These are phyloP conservation scores for Diaporthe nobilis DNA, from an alignment of 2,329 filamentous ascomycete genomes.

Conservation along the genomic window DNA sequence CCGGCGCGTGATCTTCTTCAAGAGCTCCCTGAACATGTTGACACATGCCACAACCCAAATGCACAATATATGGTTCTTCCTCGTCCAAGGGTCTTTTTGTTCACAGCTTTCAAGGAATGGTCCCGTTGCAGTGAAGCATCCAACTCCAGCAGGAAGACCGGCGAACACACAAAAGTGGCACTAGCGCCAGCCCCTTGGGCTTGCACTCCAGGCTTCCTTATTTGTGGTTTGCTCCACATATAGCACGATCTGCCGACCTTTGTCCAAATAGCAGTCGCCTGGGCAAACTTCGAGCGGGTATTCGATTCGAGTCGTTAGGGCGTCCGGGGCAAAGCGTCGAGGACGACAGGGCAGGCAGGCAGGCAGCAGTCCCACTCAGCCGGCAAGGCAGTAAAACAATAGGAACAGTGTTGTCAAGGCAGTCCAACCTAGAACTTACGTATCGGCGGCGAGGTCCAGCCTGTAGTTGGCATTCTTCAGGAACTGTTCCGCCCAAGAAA, in stretches of 20 bases:
- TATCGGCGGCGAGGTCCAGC: constrained; percentile 68
- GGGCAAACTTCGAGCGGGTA: constrained; percentile 9
- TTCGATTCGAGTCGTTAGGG: neutral
- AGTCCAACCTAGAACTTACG: constrained; percentile 62
- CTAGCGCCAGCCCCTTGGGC: constrained; percentile 2
- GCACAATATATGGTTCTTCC: neutral
- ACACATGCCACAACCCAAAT: too few species aligned
- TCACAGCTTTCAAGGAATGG: too few species aligned
- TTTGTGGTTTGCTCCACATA: neutral
- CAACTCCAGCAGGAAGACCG: neutral
- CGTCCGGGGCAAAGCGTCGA: neutral
- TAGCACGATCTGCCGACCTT: neutral
- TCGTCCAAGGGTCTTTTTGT: neutral
- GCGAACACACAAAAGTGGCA: neutral
- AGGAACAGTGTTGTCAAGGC: neutral
- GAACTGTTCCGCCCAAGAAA: constrained; percentile 55
- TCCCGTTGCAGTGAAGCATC: neutral
- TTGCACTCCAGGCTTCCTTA: neutral
- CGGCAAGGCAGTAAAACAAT: neutral
- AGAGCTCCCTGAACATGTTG: constrained; percentile 34
- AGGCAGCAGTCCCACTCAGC: constrained; percentile 15
- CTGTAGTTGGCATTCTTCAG: constrained; percentile 65
- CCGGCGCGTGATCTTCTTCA: constrained; percentile 18
- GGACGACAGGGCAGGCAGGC: neutral
- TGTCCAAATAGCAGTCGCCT: neutral